A percentile compares a stretch with the other conserved stretches of the same genome.
Conservation (phyloP, 805 yeast genomes). For the Scheffersomyces lignosus region DNA sequence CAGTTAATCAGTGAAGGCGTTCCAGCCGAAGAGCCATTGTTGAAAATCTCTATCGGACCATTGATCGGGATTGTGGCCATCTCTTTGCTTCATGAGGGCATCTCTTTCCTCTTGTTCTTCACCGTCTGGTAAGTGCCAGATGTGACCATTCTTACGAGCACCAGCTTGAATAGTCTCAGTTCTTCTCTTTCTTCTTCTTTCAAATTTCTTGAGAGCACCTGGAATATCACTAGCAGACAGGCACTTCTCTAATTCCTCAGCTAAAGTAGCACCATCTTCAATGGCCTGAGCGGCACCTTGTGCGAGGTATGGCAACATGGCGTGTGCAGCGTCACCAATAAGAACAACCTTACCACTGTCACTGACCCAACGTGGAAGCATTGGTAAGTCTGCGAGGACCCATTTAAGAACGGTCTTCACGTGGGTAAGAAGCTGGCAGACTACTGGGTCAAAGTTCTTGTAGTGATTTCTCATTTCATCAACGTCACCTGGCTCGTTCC, state of each 20-base stretch:
- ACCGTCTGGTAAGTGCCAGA: background rate
- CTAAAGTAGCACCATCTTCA: constrained; percentile 22
- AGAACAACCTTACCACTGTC: constrained; percentile 15
- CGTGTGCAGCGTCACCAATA: constrained; percentile 25
- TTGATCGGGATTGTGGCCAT: constrained; percentile 11
- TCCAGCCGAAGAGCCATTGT: constrained; percentile 11
- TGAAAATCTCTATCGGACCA: constrained; percentile 11
- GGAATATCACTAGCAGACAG: constrained; percentile 7
- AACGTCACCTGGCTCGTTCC: constrained; percentile 15
- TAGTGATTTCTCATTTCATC: constrained; percentile 10
- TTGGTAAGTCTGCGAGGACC: constrained; percentile 18
- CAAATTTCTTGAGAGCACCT: constrained; percentile 4
- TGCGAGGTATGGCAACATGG: constrained; percentile 22
- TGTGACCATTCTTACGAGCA: constrained; percentile 11
- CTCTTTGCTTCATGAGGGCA: constrained; percentile 10
- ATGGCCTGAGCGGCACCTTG: constrained; percentile 25
- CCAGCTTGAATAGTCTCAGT: constrained; percentile 11
- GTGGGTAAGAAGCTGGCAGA: constrained; percentile 12
- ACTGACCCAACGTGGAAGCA: constrained; percentile 14
- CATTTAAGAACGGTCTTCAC: constrained; percentile 15
- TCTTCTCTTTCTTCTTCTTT: constrained; percentile 11
- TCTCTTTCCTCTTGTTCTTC: background rate
- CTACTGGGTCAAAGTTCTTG: constrained; percentile 13
- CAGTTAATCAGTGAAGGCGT: constrained; percentile 7
- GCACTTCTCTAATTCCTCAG: constrained; percentile 8